Conservation (phyloP, 169 alveolate species). For the Miamiensis avidus region DNA sequence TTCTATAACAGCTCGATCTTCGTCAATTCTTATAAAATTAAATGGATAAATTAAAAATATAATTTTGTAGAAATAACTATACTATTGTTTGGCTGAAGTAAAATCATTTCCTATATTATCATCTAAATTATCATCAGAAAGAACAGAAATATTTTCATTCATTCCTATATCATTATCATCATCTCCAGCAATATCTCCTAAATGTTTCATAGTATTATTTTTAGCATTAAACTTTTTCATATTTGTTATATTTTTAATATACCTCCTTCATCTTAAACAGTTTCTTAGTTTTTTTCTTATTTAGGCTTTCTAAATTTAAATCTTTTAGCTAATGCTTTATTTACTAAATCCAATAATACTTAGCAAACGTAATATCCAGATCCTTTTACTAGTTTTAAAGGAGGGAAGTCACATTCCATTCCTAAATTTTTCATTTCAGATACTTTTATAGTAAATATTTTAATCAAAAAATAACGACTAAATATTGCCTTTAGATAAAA, state of each 20-base stretch:
- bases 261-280: slow-evolving; percentile 24
- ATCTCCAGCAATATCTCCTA: slow-evolving; percentile 44
- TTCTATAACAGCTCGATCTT: slow-evolving; percentile 65
- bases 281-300: slow-evolving; percentile 43
- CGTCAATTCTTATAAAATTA: slow-evolving; percentile 43
- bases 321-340: slow-evolving; percentile 60
- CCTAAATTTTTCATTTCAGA: slow-evolving; percentile 80
- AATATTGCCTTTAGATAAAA: neutral
- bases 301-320: slow-evolving; percentile 71
- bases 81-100: slow-evolving; percentile 58
- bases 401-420: slow-evolving; percentile 73
- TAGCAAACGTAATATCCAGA: slow-evolving; percentile 76
- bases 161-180: slow-evolving; percentile 61
- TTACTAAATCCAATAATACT: slow-evolving; percentile 60
- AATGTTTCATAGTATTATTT: no score
- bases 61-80: slow-evolving; percentile 42
- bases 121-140: slow-evolving; percentile 68
- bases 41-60: slow-evolving; percentile 53
- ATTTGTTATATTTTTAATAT: neutral
- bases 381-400: slow-evolving; percentile 72
- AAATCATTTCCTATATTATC: slow-evolving; percentile 17
- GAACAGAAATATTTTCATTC: slow-evolving; percentile 47
- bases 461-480: neutral
- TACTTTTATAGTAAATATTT: slow-evolving; percentile 13
- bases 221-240: neutral